Base-by-base conservation (phyloP, 495 filamentous ascomycete species). In the Jackrogersella minutella region DNA sequence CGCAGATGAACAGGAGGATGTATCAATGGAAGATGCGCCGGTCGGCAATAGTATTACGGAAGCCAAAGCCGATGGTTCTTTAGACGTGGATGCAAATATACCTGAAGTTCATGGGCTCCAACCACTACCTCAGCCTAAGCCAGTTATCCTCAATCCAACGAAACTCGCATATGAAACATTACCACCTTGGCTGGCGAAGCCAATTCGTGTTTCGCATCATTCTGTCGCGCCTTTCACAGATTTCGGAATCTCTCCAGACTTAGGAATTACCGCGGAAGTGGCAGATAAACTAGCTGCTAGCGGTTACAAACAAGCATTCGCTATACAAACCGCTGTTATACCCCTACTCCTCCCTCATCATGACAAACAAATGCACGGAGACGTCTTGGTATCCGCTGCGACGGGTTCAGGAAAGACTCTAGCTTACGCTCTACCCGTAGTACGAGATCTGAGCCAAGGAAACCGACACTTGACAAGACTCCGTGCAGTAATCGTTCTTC, bases 371-470 rank as follows among this genome's bases (percentile, higher is more conserved):
- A 82, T 85, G 56, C 75, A 81, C 2, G 90, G 92, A 2, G 94
- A 98, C 77, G 62, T 98, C 5, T 90, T 95, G 51, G 85, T 98
- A 13, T 93, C 92, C 17, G 94, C 94, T 0, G 86, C 92, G 2
- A 98, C 94, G 0, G 94, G 94, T 3, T 97, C 94, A 0, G 94
- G 94, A 44, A 98, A 98, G 73, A 98, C 94, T 0, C 77, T 98
- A 2, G 88, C 94, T 4, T 98, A 98, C 64, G 82, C 93, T 1
- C 80, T 97, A n/a, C 94, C 94, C 0, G 85, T 97, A 66, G 78
- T 97, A 13, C 86, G 91, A 36, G 84, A 86, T n/a, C 76, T 98
- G 37, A 85, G 86, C 50, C 76, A 82, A 2, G 79, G 81, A 31
- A 77, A 66, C 30, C 60, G 72, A 0, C 56, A 80, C 17, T 74